Evolutionary conservation across 225 moss, liverwort and hornwort genomes (phyloP).

Genomic region (Asterella californica): DNA sequence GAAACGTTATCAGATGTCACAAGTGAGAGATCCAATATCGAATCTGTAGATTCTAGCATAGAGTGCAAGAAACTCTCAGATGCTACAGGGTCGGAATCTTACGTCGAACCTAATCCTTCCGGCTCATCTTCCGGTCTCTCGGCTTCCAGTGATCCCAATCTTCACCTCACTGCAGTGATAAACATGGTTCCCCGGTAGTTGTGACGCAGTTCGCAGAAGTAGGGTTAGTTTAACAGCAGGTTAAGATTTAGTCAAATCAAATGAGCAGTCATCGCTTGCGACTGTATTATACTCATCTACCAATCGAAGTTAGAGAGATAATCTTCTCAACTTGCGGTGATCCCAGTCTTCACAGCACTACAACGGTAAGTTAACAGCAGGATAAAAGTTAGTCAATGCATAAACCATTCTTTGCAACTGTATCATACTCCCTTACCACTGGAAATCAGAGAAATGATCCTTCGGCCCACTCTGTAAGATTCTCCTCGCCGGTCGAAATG

Average conservation of each 20-base stretch:
- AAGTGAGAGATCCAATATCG: not conserved
- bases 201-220: not conserved
- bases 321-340: no score
- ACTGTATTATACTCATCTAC: not conserved
- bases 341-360: no score
- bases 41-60: not conserved
- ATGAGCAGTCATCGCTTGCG: not conserved
- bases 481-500: no score
- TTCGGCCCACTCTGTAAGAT: no score
- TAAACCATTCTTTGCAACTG: no score
- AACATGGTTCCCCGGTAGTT: constrained; percentile 6
- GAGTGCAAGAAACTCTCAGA: not conserved
- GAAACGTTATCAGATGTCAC: constrained; percentile 28
- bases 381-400: no score
- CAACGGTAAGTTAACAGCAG: no score
- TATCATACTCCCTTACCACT: no score
- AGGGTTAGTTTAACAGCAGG: not conserved
- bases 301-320: no score
- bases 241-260: not conserved
- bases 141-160: constrained; percentile 14
- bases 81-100: constrained; percentile 26
- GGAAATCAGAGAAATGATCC: no score
- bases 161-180: not conserved
- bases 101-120: constrained; percentile 34
- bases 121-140: constrained; percentile 15